Evolutionary conservation across 768 basidiomycete genomes (phyloP), one percentile per base, ranked within the genome.

Genomic region (Mycena indigotica): DNA sequence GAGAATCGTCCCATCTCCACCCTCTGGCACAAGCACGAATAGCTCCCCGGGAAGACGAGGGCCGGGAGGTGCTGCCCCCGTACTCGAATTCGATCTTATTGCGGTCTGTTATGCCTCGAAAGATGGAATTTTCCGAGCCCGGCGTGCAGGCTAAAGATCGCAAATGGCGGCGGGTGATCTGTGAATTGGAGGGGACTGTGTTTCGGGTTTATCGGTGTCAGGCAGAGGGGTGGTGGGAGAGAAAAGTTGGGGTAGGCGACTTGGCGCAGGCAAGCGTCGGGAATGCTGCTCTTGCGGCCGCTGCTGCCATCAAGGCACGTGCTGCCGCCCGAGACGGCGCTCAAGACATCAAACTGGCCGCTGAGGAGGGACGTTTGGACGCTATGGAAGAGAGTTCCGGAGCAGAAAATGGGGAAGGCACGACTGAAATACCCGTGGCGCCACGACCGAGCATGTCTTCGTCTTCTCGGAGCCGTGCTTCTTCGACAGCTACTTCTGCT

Each of bases 171-270:
- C 79, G 91, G 50, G 85, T 89, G 50, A 80, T 95, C 62, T 91
- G 93, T 68, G 90, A 95, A 65, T 74, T 99, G 25, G 93, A 97
- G 67, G 97, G 97, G 45, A 98, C 97, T n/a, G 77, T 80, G 60
- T 85, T 98, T 69, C 83, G 84, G 63, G 79, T 98, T 56, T 93
- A 91, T 70, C 80, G 80, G 58, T 83, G 73, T 57, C 70, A 75
- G 17, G 62, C 69, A 16, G 70, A 72, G 60, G 83, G 84, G 58
- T 89, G 88, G 89, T 92, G 89, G 89, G 89, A 91, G 73, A 83
- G 75, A 58, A 81, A 78, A 44, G 83, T 91, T 15, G 90, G 90
- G 0, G 89, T 83, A n/a, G 85, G 87, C 23, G 87, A 91, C 70
- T 74, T 79, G 26, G 62, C 73, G 45, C 61, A 65, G 21, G 67